phyloP scores from a whole-genome alignment of 306 rosid species.

The Adenanthera pavonina region DNA sequence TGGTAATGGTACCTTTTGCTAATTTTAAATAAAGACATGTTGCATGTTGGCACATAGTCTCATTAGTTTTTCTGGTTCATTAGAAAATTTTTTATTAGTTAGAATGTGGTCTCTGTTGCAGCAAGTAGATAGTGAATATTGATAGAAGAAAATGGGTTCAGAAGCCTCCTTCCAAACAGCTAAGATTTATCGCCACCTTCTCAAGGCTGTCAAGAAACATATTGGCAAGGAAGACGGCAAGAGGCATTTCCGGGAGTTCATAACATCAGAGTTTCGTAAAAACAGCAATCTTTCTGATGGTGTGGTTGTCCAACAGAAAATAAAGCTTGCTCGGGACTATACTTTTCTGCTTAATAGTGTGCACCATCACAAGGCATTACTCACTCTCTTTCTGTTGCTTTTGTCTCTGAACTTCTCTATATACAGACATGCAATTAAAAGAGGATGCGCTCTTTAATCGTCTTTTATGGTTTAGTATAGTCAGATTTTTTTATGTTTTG shows the following conservation, averaged over 20 bases:
- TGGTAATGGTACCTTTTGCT: background rate
- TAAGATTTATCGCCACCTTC: slow-evolving; percentile 76
- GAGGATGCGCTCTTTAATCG: slow-evolving; percentile 22
- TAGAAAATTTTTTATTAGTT: background rate
- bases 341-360: slow-evolving; percentile 75
- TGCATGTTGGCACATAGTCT: background rate
- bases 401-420: slow-evolving; percentile 15
- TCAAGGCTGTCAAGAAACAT: slow-evolving; percentile 74
- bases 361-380: slow-evolving; percentile 79
- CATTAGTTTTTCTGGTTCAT: background rate
- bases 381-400: slow-evolving; percentile 27
- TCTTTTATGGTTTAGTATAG: background rate
- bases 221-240: slow-evolving; percentile 67
- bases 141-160: slow-evolving; percentile 56
- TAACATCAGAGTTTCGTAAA: slow-evolving; percentile 67
- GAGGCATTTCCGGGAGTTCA: slow-evolving; percentile 67
- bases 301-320: slow-evolving; percentile 61
- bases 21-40: background rate
- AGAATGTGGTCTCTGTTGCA: slow-evolving; percentile 35
- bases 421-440: background rate
- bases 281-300: slow-evolving; percentile 47
- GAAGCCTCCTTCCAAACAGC: slow-evolving; percentile 61
- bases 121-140: slow-evolving; percentile 41
- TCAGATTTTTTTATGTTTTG: slow-evolving; percentile 16
- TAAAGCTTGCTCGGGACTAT: slow-evolving; percentile 81